Evolutionary conservation across 1,284 basidiomycete species (phyloP), one percentile per base, ranked within the genome.

Genomic region (Austroboletus novae-zelandiae): DNA sequence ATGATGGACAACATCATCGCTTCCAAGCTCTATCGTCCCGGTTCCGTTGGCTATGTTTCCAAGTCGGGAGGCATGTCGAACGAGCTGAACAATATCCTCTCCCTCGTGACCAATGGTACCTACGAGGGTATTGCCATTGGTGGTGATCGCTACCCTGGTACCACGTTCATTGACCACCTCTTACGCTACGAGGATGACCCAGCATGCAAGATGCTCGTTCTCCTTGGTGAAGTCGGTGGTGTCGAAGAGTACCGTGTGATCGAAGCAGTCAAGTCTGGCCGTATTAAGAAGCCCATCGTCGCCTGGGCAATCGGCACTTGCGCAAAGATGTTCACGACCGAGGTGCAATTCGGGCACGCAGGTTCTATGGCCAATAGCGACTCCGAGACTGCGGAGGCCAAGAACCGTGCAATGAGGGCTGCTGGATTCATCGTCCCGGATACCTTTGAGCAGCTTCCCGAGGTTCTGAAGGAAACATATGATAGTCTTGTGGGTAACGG

Each of bases 1-100:
- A 98, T 98, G 96, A 98, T 98, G 94, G 97, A 99, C 80, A 99
- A 98, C 80, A 96, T 98, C 76, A 94, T 98, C 65, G 78, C 95
- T 14, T 98, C 94, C 59, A 99, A 98, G 81, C 91, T 99, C 58
- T 99, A 98, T 85, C 93, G 95, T 66, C 77, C 95, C 42, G 97
- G 96, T 55, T 95, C 94, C 20, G 92, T 99, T 64, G 96, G 94
- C 67, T 98, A 98, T 75, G 96, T 99, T 70, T 98, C 94, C 74
- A 99, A 99, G 79, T 98, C 96, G 13, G 96, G 96, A 61, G 96
- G 97, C 72, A 99, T 99, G 97, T 99, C 96, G 62, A 99, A 99
- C 80, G 97, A 99, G 76, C 80, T 99, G 63, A 98, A 99, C 90
- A 99, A 98, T 81, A 99, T 99, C 69, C 87, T 99, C 58, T 95